Base-by-base conservation (phyloP, 768 basidiomycete species). In the Suillus weaverae region DNA sequence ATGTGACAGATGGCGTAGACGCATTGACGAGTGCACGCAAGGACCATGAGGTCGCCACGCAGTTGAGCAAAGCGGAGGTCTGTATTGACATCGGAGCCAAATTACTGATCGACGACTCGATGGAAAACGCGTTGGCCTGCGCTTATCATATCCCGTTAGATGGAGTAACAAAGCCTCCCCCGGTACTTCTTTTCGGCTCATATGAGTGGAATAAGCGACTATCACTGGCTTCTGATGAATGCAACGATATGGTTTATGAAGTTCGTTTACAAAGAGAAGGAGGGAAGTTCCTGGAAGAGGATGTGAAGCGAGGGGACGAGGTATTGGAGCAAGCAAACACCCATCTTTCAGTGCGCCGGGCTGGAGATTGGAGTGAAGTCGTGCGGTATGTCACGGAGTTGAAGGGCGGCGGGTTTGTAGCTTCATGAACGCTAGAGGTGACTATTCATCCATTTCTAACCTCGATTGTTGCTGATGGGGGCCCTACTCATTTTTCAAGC, bases 81-180 rank as follows among this genome's bases (percentile, higher is more conserved):
- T 90, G 91, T 71, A 77, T 84, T 39, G 80, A 85, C 64, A 76
- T 93, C 20, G 82, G 82, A 18, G 89, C 91, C 13, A 80, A 81
- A 46, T 72, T 92, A 44, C 78, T 94, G 61, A 86, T 94, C 64
- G 92, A 94, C 74, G 92, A 94, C 77, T 92, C 91, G 7, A 70
- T 88, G 48, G 92, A 94, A 74, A 93, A 94, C 74, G 89, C 89
- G 43, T 67, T 90, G 33, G 81, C 85, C 63, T 88, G 87, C 67
- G 82, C 80, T 0, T 80, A 72, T 38, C 50, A 78, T 62, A 44
- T 64, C 20, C 54, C 71, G 30, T 60, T 60, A n/a, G 65, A 48
- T 5, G 70, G 44, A 20, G 62, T 60, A 9, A 44, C 55, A 59
- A 54, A 57, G 32, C 78, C 81, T n/a, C 84, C 83, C 16, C 84